Evolutionary conservation across 1,284 basidiomycete genomes (phyloP).

Genomic region (Ustilago curta): DNA sequence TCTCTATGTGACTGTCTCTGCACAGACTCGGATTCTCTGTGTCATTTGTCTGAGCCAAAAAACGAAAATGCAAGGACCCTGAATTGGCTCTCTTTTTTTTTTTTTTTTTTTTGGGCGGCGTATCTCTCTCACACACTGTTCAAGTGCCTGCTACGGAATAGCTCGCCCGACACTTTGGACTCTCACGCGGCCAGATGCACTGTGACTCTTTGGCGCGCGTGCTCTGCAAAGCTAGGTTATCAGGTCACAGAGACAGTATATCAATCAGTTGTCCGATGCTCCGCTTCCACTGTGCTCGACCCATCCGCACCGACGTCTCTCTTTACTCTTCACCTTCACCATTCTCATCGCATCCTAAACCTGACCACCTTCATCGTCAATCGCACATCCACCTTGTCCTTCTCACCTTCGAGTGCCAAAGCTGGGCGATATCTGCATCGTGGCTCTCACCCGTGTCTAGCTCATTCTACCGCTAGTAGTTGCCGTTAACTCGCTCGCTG

Average conservation of each 20-base stretch:
- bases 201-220: conserved; percentile 33
- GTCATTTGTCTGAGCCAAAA: not conserved
- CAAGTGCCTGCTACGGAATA: not conserved
- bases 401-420: not conserved
- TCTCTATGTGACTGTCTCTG: not conserved
- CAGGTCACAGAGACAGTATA: no score
- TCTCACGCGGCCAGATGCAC: conserved; percentile 16
- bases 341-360: not conserved
- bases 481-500: no score
- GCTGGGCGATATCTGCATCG: no score
- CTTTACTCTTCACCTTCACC: conserved; percentile 1
- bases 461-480: no score
- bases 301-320: not conserved
- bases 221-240: not conserved
- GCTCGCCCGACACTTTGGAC: conserved; percentile 15
- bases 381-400: not conserved
- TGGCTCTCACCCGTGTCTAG: no score
- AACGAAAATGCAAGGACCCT: conserved; percentile 16
- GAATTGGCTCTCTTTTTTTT: conserved; percentile 8
- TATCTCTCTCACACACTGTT: conserved; percentile 3
- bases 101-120: not conserved
- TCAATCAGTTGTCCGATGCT: no score
- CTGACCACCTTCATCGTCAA: not conserved
- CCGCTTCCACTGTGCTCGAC: not conserved
- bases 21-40: not conserved